Base-by-base conservation (phyloP, 1,284 basidiomycete species). In the Mycosarcoma mackinlayi region DNA sequence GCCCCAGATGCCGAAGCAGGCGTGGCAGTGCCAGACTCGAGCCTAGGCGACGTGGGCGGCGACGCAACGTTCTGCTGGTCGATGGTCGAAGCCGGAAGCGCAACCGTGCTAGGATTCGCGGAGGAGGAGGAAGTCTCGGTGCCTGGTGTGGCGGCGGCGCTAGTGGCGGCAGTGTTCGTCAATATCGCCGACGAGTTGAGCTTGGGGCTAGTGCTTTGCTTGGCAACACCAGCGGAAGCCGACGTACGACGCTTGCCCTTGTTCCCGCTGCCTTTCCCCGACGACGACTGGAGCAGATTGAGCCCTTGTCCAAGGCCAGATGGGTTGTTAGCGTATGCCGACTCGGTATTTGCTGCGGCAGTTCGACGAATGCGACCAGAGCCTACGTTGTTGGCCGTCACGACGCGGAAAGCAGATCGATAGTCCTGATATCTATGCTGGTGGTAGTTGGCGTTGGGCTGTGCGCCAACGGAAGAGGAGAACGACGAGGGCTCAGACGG, bases 401-500 rank as follows among this genome's bases (percentile, higher is more conserved):
- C 56, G n/a, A 81, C 79, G 19, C 76, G 63, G 53, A 71, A 78
- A 2, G 68, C 68, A 14, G 73, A 57, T 31, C 73, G 60, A 52
- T 75, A 75, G 54, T 79, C 75, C 23, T 73, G 67, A 54, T 79
- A 78, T 7, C 66, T 42, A 44, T 74, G 71, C 24, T 72, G 71
- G 31, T 81, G 79, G 58, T 71, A 82, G 51, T 81, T 81, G 18
- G 70, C 77, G 9, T 70, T 70, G 4, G 80, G 80, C 47, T 82
- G 74, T 5, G 73, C 80, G 14, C 76, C 77, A 2, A 82, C 72
- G 0, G 78, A 80, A 3, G 77, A 79, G 1, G 76, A 79, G 42
- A 81, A 79, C 7, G 77, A 79, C 21, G 78, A 80, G 5, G 80
- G 80, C 60, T 82, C 80, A 8, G 66, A 58, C 0, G 79, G 78